Evolutionary conservation across 352 stramenopile genomes (phyloP).

Genomic region (Phytopythium ostracodes): DNA sequence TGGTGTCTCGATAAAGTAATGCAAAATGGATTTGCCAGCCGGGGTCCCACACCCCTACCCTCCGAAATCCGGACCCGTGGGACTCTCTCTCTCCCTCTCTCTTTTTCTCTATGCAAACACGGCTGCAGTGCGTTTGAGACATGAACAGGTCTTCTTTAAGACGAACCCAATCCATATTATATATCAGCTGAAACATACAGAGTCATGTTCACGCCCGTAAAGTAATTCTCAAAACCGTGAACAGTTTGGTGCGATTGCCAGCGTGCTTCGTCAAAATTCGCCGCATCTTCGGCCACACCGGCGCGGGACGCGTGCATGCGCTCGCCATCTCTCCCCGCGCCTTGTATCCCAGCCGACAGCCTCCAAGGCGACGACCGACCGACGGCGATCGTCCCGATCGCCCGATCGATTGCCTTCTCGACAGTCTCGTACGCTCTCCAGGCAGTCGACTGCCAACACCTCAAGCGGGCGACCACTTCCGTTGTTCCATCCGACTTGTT

Average conservation of each 20-base stretch:
- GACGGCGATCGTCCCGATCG: not conserved
- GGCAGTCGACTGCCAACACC: not conserved
- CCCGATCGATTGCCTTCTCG: too few species aligned
- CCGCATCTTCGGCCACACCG: too few species aligned
- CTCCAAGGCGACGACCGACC: too few species aligned
- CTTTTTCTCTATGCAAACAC: too few species aligned
- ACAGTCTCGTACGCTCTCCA: not conserved
- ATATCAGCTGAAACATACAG: not conserved
- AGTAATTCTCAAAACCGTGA: not conserved
- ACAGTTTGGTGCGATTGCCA: not conserved
- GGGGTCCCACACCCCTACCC: not conserved
- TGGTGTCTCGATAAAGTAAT: not conserved
- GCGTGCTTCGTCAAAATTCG: not conserved
- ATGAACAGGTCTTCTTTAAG: not conserved
- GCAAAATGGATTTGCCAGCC: not conserved
- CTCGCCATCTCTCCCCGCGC: not conserved
- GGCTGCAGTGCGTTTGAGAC: too few species aligned
- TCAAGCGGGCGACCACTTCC: not conserved
- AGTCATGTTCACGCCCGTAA: not conserved
- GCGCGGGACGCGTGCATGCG: not conserved
- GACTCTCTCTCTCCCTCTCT: too few species aligned
- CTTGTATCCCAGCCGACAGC: not conserved
- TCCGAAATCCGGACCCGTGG: not conserved
- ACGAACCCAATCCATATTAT: not conserved
- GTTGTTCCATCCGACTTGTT: not conserved